phyloP scores from a whole-genome alignment of 2,329 filamentous ascomycete species.

The Hymenoscyphus albidus region DNA sequence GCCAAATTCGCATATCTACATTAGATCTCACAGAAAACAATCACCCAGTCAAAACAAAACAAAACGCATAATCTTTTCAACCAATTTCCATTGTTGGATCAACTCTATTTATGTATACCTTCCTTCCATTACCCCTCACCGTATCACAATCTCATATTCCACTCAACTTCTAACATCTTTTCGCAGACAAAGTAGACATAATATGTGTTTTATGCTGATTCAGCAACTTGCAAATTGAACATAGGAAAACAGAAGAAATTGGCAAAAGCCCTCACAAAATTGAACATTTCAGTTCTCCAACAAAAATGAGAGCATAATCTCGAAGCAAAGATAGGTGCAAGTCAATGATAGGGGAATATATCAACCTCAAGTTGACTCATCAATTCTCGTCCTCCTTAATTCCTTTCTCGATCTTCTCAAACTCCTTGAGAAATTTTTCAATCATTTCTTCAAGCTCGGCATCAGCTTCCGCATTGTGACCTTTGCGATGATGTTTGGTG shows the following conservation, averaged over 20 bases:
- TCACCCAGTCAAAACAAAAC: not conserved
- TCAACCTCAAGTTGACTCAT: not conserved
- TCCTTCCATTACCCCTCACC: conserved; percentile 6
- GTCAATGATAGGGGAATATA: not conserved
- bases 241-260: conserved; percentile 11
- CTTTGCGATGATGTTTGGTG: not conserved
- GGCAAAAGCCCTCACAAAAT: conserved; percentile 10
- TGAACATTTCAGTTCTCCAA: conserved; percentile 13
- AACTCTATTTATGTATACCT: conserved; percentile 8
- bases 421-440: conserved; percentile 1
- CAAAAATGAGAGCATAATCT: conserved; percentile 6
- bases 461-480: not conserved
- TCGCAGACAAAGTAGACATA: conserved; percentile 2
- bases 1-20: too few relatives aligned
- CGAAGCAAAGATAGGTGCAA: conserved; percentile 2
- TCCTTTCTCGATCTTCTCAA: conserved; percentile 3
- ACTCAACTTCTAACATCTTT: not conserved
- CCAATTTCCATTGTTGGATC: conserved; percentile 7
- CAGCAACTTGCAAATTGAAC: conserved; percentile 10
- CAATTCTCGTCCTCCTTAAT: not conserved
- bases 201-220: conserved; percentile 1
- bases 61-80: not conserved
- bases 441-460: conserved; percentile 6
- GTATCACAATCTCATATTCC: not conserved
- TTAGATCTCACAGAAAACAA: not conserved